Percentiles rank a stretch among this genome's conserved stretches.
These are phyloP conservation scores for Verticillium isaacii DNA, from an alignment of 2,329 filamentous ascomycete species.

Conservation along the genomic window DNA sequence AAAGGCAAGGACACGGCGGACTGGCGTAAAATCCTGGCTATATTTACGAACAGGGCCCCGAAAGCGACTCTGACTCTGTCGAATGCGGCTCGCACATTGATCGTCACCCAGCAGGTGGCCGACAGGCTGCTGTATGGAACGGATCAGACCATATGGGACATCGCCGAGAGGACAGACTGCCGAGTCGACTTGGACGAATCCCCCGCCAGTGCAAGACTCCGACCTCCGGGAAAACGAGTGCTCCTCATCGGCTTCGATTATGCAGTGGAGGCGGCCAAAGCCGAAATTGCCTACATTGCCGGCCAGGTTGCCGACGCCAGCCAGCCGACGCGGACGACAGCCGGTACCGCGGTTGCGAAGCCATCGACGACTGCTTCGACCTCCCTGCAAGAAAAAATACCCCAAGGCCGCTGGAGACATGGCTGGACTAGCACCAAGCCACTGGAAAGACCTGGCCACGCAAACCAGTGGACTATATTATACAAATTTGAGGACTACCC, in stretches of 20 bases:
- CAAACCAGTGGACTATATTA: not conserved
- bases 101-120: constrained; percentile 12
- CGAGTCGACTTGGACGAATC: constrained; percentile 13
- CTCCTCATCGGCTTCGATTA: constrained; percentile 9
- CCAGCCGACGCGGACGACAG: not conserved
- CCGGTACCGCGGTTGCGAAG: not conserved
- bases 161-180: constrained; percentile 20
- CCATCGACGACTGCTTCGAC: not conserved
- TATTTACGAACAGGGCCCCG: constrained; percentile 19
- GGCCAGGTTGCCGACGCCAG: not conserved
- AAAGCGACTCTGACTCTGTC: not conserved
- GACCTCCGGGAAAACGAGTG: not conserved
- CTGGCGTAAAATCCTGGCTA: constrained; percentile 34
- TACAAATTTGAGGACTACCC: constrained; percentile 31
- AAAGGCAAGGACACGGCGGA: constrained; percentile 23
- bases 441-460: constrained; percentile 3
- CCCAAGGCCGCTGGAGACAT: not conserved
- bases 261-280: constrained; percentile 5
- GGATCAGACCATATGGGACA: constrained; percentile 19
- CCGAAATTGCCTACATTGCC: constrained; percentile 2
- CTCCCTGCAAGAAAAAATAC: not conserved
- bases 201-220: not conserved
- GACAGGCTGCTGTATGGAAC: constrained; percentile 11
- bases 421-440: constrained; percentile 4
- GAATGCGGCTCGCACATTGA: constrained; percentile 6